Base-by-base conservation (phyloP, 1,284 basidiomycete genomes). In the Amylostereum areolatum region DNA sequence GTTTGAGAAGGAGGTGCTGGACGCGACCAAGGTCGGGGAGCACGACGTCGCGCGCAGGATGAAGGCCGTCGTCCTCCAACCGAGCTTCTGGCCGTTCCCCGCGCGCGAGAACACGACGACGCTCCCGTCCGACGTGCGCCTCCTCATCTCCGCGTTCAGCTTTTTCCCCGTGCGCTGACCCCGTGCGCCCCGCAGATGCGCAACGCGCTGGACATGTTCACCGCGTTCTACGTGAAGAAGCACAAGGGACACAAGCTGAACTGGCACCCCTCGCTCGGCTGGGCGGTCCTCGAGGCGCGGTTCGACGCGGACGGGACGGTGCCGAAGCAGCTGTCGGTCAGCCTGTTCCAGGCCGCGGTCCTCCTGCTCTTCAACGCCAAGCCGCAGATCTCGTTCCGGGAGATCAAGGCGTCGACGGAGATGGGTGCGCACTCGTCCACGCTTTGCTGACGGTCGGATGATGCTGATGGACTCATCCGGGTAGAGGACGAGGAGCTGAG, bases 321-420 rank as follows among this genome's bases (percentile, higher is more conserved):
- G 0, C 67, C 72, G 57, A 97, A 97, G 67, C 95, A 98, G 66
- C 75, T 99, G 36, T 83, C 85, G 7, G 86, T 99, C 54, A 94
- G 90, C 59, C 72, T 97, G 59, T 94, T 91, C 66, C 97, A 99
- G 66, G 86, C 88, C 0, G 67, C 91, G 4, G 80, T 97, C 1
- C 69, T 99, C 1, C 68, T 98, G n/a, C 74, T 93, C n/a, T 99
- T 98, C 77, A 94, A 96, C 59, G 78, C 87, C 1, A 72, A 65
- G 40, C 61, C 57, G 31, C 78, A 81, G 55, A 64, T 92, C 1
- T 66, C 73, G 10, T 93, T 87, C 65, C 63, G 62, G 28, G 84
- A 91, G 31, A 87, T 97, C 46, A 73, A 80, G 52, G 77, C 75
- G 43, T 72, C 78, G 55, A 90, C 86, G 0, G 71, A 79, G n/a